Evolutionary conservation across 2,329 filamentous ascomycete genomes (phyloP), one percentile per base, ranked within the genome.

Genomic region (Zasmidium angulare): DNA sequence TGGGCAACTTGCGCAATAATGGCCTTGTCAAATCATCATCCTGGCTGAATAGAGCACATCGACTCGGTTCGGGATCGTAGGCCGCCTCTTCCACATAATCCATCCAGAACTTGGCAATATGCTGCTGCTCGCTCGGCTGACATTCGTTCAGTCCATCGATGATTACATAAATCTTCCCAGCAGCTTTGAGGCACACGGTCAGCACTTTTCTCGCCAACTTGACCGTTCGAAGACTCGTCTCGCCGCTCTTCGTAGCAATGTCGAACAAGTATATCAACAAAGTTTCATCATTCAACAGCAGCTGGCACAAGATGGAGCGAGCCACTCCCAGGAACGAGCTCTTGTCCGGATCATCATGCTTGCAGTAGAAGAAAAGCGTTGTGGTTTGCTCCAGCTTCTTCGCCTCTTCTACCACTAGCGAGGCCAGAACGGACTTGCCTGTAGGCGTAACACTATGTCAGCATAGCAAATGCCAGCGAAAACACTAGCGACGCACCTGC

Each of bases 61-160:
- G 53, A 40, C 53, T 56, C 1, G 48, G 56, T 19, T 55, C 43
- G 2, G 14, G 6, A 43, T 54, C 46, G 6, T 19, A 17, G 17
- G 40, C 46, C 2, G 46, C 46, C 11, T 29, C 24, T 14, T 55
- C 36, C 19, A 52, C 46, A 26, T 55, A 58, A n/a, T 53, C 53
- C 10, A 40, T 49, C 50, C 50, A 46, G 40, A 52, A 61, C 23
- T 46, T 55, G 6, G 59, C 59, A 24, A 55, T 54, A 17, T 51
- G 53, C 40, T 56, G 29, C 24, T 60, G 58, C 20, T 59, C 56
- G 12, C 14, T 36, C 17, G 40, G 26, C 6, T 48, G 20, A 23
- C 59, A 61, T 22, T 61, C 59, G 23, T 61, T 52, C n/a, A 61
- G 23, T 7, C 59, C 59, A 55, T 61, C 59, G 24, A 61, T 19